Evolutionary conservation across 2,329 filamentous ascomycete genomes (phyloP).

Genomic region (Scopulariopsis brevicaulis): DNA sequence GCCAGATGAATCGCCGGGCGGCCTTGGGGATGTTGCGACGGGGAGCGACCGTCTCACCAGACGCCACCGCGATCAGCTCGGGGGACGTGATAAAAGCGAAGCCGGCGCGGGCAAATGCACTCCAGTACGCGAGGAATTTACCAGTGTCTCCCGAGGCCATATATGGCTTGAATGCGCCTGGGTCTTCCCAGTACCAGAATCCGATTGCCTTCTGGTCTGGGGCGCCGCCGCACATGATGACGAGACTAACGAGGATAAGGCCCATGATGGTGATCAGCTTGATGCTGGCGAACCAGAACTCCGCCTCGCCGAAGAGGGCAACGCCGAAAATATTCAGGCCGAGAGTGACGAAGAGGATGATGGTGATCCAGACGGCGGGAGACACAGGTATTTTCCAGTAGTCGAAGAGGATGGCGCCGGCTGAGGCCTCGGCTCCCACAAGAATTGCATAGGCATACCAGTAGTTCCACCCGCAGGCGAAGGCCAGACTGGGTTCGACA

Average conservation of each 20-base stretch:
- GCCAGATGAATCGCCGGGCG: conserved; percentile 48
- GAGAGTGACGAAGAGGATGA: conserved; percentile 42
- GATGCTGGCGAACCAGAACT: conserved; percentile 50
- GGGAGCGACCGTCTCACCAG: conserved; percentile 53
- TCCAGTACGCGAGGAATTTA: conserved; percentile 47
- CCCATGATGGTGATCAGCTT: conserved; percentile 49
- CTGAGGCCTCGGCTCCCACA: conserved; percentile 45
- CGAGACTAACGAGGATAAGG: conserved; percentile 41
- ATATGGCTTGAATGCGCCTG: conserved; percentile 35
- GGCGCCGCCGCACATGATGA: conserved; percentile 44
- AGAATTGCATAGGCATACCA: conserved; percentile 51
- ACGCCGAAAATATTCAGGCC: conserved; percentile 46
- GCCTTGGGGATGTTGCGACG: conserved; percentile 57
- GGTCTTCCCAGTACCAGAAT: conserved; percentile 24
- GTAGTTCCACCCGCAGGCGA: conserved; percentile 49
- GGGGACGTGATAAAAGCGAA: conserved; percentile 53
- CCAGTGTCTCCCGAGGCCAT: conserved; percentile 32
- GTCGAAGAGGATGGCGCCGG: conserved; percentile 44
- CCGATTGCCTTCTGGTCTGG: conserved; percentile 33
- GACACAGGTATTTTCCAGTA: conserved; percentile 46
- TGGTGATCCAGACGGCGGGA: conserved; percentile 46
- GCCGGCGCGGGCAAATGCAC: conserved; percentile 42
- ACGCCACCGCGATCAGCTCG: conserved; percentile 52
- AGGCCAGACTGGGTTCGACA: conserved; percentile 42
- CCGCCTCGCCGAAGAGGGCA: conserved; percentile 46